Conservation (phyloP, 2,329 filamentous ascomycete genomes). For the Mariannaea elegans region DNA sequence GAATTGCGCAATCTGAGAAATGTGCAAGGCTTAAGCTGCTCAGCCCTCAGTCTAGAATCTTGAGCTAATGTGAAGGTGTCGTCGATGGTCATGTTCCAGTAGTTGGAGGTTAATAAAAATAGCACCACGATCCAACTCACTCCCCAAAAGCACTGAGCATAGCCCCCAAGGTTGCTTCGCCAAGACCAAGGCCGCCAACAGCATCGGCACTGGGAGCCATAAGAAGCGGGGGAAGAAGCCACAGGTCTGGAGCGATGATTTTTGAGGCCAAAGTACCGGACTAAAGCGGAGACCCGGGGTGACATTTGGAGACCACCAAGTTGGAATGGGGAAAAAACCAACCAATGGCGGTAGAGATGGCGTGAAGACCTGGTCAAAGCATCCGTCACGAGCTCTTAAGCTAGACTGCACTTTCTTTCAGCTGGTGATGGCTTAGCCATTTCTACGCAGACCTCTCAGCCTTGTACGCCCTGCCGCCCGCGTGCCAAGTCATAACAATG, state of each 20-base stretch:
- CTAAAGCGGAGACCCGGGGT: slow-evolving; percentile 2
- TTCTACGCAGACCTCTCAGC: background rate
- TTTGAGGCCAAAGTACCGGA: background rate
- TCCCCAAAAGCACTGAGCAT: background rate
- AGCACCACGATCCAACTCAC: background rate
- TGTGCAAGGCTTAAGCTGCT: no score
- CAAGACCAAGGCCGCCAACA: background rate
- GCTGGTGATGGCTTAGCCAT: slow-evolving; percentile 6
- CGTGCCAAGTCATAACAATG: no score
- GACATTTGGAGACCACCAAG: slow-evolving; percentile 5
- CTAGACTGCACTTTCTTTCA: background rate
- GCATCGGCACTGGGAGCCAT: background rate
- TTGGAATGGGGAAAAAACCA: background rate
- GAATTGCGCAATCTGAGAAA: no score
- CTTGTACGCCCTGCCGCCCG: no score
- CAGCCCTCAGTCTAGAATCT: background rate
- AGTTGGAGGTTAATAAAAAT: slow-evolving; percentile 16
- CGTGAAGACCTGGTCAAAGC: background rate
- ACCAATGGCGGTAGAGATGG: background rate
- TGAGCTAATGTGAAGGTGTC: background rate
- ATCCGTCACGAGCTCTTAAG: slow-evolving; percentile 5
- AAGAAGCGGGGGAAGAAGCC: slow-evolving; percentile 6
- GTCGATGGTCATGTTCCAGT: background rate
- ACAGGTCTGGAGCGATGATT: background rate
- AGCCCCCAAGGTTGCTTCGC: slow-evolving; percentile 15